Evolutionary conservation across 2,329 filamentous ascomycete species (phyloP).

Genomic region (Microdochium bolleyi): DNA sequence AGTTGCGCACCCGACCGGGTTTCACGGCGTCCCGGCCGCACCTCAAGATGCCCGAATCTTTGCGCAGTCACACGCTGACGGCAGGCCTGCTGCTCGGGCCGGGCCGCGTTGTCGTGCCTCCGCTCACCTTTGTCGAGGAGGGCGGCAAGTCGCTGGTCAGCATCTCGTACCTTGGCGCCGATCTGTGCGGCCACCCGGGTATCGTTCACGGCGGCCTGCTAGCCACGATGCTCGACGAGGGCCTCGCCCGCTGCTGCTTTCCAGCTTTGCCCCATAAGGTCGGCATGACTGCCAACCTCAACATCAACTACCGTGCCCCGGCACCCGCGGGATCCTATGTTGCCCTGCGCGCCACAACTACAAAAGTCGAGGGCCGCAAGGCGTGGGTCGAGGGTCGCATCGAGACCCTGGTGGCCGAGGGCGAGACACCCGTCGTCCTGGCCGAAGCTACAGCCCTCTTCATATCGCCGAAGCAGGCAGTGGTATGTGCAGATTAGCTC

Average conservation of each 20-base stretch:
- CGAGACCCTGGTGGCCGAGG: conserved; percentile 63
- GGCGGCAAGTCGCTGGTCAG: conserved; percentile 62
- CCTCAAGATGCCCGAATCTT: conserved; percentile 68
- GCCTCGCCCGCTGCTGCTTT: conserved; percentile 81
- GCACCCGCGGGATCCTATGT: conserved; percentile 68
- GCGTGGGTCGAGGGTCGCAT: conserved; percentile 87
- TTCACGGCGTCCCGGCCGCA: conserved; percentile 77
- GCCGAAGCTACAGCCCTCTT: conserved; percentile 83
- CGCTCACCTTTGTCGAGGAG: conserved; percentile 66
- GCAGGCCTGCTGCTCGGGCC: conserved; percentile 70
- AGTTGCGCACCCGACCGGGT: conserved; percentile 57
- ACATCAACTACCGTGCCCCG: conserved; percentile 74
- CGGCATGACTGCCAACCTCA: conserved; percentile 79
- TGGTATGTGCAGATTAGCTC: conserved; percentile 40
- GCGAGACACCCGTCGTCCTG: conserved; percentile 57
- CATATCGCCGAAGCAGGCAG: conserved; percentile 77
- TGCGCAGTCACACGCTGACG: conserved; percentile 71
- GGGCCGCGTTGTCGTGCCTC: conserved; percentile 72
- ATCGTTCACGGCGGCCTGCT: conserved; percentile 87
- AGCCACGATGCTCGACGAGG: conserved; percentile 90
- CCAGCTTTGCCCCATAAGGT: conserved; percentile 79
- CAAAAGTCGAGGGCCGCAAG: conserved; percentile 84
- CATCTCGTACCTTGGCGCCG: conserved; percentile 68
- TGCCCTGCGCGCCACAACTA: conserved; percentile 71
- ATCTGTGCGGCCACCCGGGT: conserved; percentile 82